Evolutionary conservation across 2,329 filamentous ascomycete species (phyloP).

Genomic region (Graphilbum fragrans): DNA sequence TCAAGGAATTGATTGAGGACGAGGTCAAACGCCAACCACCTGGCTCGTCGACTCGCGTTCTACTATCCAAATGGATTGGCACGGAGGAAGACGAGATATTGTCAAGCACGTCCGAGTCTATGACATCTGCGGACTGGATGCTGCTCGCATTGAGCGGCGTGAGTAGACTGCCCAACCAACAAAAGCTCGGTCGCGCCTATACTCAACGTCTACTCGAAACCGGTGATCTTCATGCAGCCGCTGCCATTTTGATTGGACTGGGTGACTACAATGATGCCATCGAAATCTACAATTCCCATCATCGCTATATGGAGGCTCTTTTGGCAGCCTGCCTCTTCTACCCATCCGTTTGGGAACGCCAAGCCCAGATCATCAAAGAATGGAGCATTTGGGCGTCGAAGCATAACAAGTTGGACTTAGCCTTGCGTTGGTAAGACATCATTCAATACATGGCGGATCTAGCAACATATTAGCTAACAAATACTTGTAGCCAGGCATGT

Average conservation of each 20-base stretch:
- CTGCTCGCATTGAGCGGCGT: conserved; percentile 82
- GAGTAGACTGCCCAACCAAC: conserved; percentile 64
- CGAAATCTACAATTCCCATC: conserved; percentile 88
- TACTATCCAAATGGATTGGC: conserved; percentile 87
- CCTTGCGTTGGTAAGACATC: conserved; percentile 56
- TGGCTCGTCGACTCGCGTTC: conserved; percentile 65
- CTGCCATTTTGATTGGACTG: conserved; percentile 83
- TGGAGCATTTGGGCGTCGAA: conserved; percentile 91
- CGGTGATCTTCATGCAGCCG: conserved; percentile 83
- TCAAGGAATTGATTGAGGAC: conserved; percentile 69
- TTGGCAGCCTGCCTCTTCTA: conserved; percentile 75
- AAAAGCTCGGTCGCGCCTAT: conserved; percentile 82
- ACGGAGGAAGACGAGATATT: conserved; percentile 71
- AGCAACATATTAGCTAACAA: no score
- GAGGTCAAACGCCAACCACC: conserved; percentile 65
- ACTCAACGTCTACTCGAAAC: conserved; percentile 82
- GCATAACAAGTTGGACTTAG: conserved; percentile 77
- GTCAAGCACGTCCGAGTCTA: conserved; percentile 69
- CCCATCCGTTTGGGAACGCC: conserved; percentile 81
- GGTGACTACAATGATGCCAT: conserved; percentile 91
- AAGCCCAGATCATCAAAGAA: conserved; percentile 76
- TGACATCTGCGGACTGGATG: conserved; percentile 96
- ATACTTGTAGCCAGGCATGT: conserved; percentile 58
- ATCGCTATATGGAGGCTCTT: conserved; percentile 84
- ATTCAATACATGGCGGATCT: no score